phyloP scores from a whole-genome alignment of 805 yeast species.

The Pichia insulana region DNA sequence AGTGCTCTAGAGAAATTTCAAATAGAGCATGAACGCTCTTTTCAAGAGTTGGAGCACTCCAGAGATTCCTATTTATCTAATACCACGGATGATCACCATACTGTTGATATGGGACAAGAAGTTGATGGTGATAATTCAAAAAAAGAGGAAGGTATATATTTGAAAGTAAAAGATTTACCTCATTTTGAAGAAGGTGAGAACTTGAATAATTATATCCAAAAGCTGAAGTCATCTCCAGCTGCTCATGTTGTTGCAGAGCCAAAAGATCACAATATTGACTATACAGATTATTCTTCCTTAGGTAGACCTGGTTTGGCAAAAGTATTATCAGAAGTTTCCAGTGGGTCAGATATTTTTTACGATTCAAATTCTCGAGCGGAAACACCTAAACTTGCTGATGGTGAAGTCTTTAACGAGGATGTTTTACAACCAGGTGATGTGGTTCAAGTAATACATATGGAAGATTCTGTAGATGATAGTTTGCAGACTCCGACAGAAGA shows the following conservation, averaged over 20 bases:
- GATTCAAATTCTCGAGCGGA: not conserved
- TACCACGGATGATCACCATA: too few species aligned
- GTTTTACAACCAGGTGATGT: too few species aligned
- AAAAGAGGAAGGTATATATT: not conserved
- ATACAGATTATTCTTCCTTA: not conserved
- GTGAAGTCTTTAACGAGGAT: not conserved
- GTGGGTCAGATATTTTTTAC: conserved; percentile 7
- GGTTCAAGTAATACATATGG: too few species aligned
- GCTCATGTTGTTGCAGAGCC: not conserved
- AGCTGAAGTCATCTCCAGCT: conserved; percentile 4
- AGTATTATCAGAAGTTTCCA: conserved; percentile 4
- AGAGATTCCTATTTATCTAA: not conserved
- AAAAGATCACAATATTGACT: not conserved
- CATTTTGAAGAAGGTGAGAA: conserved; percentile 7
- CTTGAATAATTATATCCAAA: conserved; percentile 6
- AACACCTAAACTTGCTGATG: not conserved
- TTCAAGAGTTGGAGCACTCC: not conserved
- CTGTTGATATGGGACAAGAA: not conserved
- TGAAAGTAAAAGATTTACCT: conserved; percentile 10
- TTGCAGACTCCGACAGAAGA: too few species aligned
- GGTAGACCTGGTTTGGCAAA: not conserved
- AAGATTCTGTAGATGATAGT: too few species aligned
- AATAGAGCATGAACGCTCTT: conserved; percentile 7
- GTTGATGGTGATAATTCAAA: not conserved
- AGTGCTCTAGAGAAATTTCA: conserved; percentile 11